A percentile compares a stretch with the other conserved stretches of the same genome.
Conservation (phyloP, 106 monocot species). For the Posidonia australis region DNA sequence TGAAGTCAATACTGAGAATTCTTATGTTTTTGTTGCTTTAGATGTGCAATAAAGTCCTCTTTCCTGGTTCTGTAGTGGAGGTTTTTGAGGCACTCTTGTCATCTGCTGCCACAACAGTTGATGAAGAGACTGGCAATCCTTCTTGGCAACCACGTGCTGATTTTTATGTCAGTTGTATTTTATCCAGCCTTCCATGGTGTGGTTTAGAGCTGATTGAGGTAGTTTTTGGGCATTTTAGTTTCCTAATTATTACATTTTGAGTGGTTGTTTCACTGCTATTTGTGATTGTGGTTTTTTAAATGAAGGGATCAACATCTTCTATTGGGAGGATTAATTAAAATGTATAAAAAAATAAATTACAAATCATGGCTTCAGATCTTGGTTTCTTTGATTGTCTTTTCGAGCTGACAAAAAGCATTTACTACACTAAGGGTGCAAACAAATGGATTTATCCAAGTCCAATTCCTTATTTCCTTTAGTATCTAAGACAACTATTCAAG, state of each 20-base stretch:
- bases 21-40: slow-evolving; percentile 8
- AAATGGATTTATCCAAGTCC: too few relatives aligned
- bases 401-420: not conserved
- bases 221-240: slow-evolving; percentile 7
- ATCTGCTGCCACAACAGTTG: slow-evolving; percentile 77
- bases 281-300: not conserved
- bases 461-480: too few relatives aligned
- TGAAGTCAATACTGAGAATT: too few relatives aligned
- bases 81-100: slow-evolving; percentile 70
- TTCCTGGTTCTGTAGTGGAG: slow-evolving; percentile 58
- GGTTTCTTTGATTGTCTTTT: slow-evolving; percentile 1
- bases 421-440: too few relatives aligned
- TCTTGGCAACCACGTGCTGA: slow-evolving; percentile 87
- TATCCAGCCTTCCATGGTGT: slow-evolving; percentile 91
- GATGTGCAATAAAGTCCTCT: slow-evolving; percentile 92
- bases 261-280: not conserved
- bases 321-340: too few relatives aligned
- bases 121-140: slow-evolving; percentile 80
- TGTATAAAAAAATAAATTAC: not conserved
- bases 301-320: not conserved
- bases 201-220: slow-evolving; percentile 84
- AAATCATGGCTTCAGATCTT: not conserved
- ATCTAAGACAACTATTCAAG: too few relatives aligned
- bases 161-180: slow-evolving; percentile 77
- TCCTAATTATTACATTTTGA: not conserved